phyloP scores from a whole-genome alignment of 768 basidiomycete species.

The Heimioporus sp. region DNA sequence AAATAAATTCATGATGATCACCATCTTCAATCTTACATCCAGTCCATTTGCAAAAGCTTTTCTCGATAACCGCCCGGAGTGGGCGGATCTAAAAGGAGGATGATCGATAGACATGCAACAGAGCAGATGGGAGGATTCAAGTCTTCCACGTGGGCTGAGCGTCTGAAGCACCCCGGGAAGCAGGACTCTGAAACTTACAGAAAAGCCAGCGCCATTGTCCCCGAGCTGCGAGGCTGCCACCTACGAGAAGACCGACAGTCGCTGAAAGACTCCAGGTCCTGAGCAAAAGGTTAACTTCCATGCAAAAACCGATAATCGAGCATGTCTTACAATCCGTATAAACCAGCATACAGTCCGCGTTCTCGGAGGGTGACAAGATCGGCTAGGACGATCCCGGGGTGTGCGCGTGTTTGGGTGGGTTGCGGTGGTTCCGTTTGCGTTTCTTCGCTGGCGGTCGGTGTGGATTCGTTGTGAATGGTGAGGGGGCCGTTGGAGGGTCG shows the following conservation, averaged over 20 bases:
- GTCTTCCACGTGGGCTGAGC: conserved; percentile 20
- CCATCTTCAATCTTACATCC: conserved; percentile 33
- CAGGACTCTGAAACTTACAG: conserved; percentile 21
- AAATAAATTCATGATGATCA: no score
- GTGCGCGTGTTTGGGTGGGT: neutral
- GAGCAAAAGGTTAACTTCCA: neutral
- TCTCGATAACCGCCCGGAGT: conserved; percentile 31
- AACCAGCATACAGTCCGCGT: conserved; percentile 35
- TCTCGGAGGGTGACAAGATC: conserved; percentile 44
- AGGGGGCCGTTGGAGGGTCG: no score
- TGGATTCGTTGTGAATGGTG: no score
- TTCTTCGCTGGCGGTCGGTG: no score
- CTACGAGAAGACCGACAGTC: conserved; percentile 35
- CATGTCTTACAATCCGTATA: no score
- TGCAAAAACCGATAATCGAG: no score
- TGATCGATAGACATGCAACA: conserved; percentile 26
- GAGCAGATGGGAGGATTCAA: conserved; percentile 40
- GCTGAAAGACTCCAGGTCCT: conserved; percentile 37
- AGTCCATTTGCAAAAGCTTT: conserved; percentile 42
- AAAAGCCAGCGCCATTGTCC: conserved; percentile 43
- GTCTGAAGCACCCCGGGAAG: neutral
- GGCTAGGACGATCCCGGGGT: conserved; percentile 37
- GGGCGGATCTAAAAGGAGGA: conserved; percentile 33
- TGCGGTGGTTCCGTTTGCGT: conserved; percentile 26
- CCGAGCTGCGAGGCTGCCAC: conserved; percentile 31